These are phyloP conservation scores for Linnemannia schmuckeri DNA, from an alignment of 192 early-diverging fungal species.

Conservation along the genomic window DNA sequence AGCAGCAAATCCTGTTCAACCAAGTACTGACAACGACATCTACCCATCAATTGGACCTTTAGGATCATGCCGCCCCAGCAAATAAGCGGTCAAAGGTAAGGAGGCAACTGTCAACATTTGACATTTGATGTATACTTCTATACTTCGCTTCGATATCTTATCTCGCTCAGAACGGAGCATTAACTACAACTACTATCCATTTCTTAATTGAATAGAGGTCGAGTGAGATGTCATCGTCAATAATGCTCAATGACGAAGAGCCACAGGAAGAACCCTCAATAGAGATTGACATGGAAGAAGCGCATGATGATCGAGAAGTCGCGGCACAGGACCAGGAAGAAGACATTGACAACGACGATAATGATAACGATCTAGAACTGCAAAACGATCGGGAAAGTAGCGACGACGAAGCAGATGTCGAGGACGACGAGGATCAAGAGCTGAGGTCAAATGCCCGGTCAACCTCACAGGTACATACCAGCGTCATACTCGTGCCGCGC, in stretches of 20 bases:
- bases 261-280: background rate
- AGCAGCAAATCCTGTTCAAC: too few relatives aligned
- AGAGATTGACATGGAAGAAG: constrained; percentile 18
- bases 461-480: constrained; percentile 12
- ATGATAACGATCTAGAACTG: constrained; percentile 32
- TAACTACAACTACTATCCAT: background rate
- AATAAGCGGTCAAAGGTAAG: constrained; percentile 44
- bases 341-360: constrained; percentile 18
- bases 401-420: constrained; percentile 34
- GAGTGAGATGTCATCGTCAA: constrained; percentile 32
- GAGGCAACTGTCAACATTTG: background rate
- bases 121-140: background rate
- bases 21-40: background rate
- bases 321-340: background rate
- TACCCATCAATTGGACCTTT: background rate
- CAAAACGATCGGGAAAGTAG: constrained; percentile 40
- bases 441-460: constrained; percentile 17
- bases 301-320: background rate
- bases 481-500: too few relatives aligned
- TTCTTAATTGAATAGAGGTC: constrained; percentile 13
- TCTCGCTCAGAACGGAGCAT: background rate
- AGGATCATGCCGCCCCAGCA: constrained; percentile 34
- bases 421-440: constrained; percentile 52
- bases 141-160: background rate
- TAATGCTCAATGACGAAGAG: constrained; percentile 16